Percentiles rank a stretch among this genome's conserved stretches.
These are phyloP conservation scores for Bryum argenteum DNA, from an alignment of 225 moss, liverwort and hornwort species.

Conservation along the genomic window DNA sequence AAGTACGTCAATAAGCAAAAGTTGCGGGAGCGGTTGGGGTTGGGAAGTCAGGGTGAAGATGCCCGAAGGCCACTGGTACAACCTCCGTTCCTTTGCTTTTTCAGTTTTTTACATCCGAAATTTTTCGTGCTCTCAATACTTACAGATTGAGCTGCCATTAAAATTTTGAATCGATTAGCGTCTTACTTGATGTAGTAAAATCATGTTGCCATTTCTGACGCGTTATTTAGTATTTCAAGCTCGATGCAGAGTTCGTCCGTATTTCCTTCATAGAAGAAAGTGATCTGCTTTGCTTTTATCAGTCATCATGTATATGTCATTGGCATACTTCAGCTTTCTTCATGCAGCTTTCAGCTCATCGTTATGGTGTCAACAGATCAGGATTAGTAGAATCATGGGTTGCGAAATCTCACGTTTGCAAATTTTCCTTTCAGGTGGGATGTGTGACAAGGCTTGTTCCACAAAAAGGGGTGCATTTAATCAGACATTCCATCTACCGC, in stretches of 20 bases:
- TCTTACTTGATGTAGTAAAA: neutral
- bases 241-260: neutral
- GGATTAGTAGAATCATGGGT: neutral
- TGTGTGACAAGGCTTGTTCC: slow-evolving; percentile 95
- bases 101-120: neutral
- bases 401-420: neutral
- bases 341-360: slow-evolving; percentile 11
- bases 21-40: slow-evolving; percentile 66
- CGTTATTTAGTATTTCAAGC: neutral
- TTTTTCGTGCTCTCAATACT: neutral
- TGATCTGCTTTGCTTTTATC: slow-evolving; percentile 6
- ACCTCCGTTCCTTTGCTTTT: neutral
- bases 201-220: slow-evolving; percentile 11
- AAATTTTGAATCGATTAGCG: slow-evolving; percentile 16
- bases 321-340: neutral
- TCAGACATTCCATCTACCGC: slow-evolving; percentile 88
- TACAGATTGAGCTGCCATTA: slow-evolving; percentile 5
- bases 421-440: slow-evolving; percentile 66
- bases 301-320: neutral
- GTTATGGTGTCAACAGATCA: neutral
- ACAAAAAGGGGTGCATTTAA: slow-evolving; percentile 95
- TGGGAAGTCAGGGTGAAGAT: slow-evolving; percentile 59
- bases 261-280: neutral
- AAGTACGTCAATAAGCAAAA: slow-evolving; percentile 77
- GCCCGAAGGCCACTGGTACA: slow-evolving; percentile 75